Conservation (phyloP, 306 rosid genomes). For the Corylus heterophylla region DNA sequence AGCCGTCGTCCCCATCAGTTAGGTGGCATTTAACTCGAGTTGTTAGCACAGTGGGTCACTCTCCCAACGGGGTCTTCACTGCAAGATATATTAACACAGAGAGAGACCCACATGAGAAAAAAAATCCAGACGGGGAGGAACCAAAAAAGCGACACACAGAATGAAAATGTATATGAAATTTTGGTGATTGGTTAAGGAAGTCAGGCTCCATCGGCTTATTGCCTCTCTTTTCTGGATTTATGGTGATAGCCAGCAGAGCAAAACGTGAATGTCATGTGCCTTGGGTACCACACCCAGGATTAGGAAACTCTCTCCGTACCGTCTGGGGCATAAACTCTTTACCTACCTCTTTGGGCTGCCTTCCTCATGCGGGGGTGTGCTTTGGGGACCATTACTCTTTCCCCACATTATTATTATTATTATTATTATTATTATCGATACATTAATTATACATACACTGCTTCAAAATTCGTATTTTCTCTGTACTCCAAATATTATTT, state of each 20-base stretch:
- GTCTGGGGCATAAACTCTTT: slow-evolving; percentile 34
- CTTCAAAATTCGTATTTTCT: slow-evolving; percentile 22
- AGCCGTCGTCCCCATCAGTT: slow-evolving; percentile 14
- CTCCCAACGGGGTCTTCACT: slow-evolving; percentile 17
- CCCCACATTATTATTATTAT: no score
- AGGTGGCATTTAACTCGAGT: slow-evolving; percentile 20
- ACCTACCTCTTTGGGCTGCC: slow-evolving; percentile 70
- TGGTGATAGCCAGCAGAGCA: slow-evolving; percentile 60
- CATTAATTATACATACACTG: not conserved
- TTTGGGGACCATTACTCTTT: slow-evolving; percentile 21
- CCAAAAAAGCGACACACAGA: slow-evolving; percentile 1
- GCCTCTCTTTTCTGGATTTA: slow-evolving; percentile 14
- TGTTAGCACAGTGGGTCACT: slow-evolving; percentile 13
- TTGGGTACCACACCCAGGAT: slow-evolving; percentile 34
- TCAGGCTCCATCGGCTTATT: slow-evolving; percentile 22
- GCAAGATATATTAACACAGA: slow-evolving; percentile 5
- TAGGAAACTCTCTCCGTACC: slow-evolving; percentile 5
- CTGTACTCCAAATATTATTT: no score
- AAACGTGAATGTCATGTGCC: slow-evolving; percentile 72
- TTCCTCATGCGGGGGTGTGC: slow-evolving; percentile 49
- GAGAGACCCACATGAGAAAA: slow-evolving; percentile 32
- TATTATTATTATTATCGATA: no score
- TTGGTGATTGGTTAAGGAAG: slow-evolving; percentile 21
- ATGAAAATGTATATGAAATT: not conserved
- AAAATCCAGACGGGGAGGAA: not conserved